Percentiles rank a stretch among this genome's conserved stretches.
Conservation (phyloP, 1,284 basidiomycete genomes). For the Papiliotrema terrestris region DNA sequence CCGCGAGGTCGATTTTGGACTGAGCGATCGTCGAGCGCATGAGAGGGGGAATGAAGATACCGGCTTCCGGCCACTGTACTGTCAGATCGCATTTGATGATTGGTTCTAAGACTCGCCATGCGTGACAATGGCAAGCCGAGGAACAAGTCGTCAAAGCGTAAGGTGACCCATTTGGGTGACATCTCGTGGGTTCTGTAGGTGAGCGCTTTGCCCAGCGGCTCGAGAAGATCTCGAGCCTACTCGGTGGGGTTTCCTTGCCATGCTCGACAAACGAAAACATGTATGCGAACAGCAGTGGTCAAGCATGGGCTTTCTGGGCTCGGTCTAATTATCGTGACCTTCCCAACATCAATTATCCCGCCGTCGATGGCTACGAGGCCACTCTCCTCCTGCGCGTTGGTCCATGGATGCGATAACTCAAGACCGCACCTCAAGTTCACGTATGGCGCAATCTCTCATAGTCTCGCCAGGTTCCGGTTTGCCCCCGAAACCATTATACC, state of each 20-base stretch:
- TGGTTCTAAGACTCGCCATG: constrained; percentile 16
- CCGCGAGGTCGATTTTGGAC: not conserved
- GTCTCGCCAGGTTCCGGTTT: constrained; percentile 66
- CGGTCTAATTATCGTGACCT: constrained; percentile 18
- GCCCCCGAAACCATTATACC: constrained; percentile 71
- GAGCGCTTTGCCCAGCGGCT: not conserved
- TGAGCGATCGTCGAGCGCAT: not conserved
- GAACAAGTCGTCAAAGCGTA: not conserved
- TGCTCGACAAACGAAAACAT: constrained; percentile 13
- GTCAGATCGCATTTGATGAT: no score
- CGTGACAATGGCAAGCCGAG: constrained; percentile 13
- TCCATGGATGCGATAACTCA: not conserved
- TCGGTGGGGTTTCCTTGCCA: constrained; percentile 17
- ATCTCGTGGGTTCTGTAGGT: constrained; percentile 34
- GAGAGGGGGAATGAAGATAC: constrained; percentile 18
- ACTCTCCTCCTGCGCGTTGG: constrained; percentile 63
- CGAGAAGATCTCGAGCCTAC: constrained; percentile 9
- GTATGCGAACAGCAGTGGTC: constrained; percentile 11
- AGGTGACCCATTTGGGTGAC: constrained; percentile 28
- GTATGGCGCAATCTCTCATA: constrained; percentile 58
- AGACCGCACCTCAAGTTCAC: constrained; percentile 55
- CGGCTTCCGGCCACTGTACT: constrained; percentile 35
- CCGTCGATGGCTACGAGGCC: constrained; percentile 57
- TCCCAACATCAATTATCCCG: constrained; percentile 12
- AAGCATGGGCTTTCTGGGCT: not conserved